Evolutionary conservation across 495 filamentous ascomycete species (phyloP).

Genomic region (Evansstolkia leycettana): DNA sequence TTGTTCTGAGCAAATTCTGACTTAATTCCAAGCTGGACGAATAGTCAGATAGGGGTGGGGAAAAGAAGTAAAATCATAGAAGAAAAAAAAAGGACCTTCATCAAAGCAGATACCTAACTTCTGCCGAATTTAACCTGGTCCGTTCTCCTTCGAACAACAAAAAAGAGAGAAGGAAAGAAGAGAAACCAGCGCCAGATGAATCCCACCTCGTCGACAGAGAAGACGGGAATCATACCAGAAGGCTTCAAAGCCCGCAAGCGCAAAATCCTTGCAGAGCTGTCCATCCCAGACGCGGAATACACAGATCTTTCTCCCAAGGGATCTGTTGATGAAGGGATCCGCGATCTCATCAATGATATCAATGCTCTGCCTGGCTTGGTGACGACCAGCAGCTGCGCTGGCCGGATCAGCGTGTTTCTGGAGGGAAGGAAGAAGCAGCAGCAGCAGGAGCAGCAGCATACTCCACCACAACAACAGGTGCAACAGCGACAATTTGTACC

Average conservation of each 20-base stretch:
- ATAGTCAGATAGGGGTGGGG: no score
- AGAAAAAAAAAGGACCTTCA: no score
- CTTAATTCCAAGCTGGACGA: no score
- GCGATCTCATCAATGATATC: conserved; percentile 60
- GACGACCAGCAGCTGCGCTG: conserved; percentile 86
- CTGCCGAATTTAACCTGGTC: no score
- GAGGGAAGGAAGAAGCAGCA: conserved; percentile 51
- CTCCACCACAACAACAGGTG: no score
- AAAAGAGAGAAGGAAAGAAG: neutral
- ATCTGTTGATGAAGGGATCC: conserved; percentile 62
- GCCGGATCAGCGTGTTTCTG: conserved; percentile 71
- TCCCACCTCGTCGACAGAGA: neutral
- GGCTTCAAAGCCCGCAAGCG: conserved; percentile 48
- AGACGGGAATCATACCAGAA: conserved; percentile 13
- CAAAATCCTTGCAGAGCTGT: conserved; percentile 52
- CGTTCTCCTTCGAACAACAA: no score
- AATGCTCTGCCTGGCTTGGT: conserved; percentile 63
- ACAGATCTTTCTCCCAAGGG: conserved; percentile 78
- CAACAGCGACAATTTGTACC: conserved; percentile 28
- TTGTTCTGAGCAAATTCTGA: no score
- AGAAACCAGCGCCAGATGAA: conserved; percentile 1
- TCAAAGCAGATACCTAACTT: no score
- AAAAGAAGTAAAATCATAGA: no score
- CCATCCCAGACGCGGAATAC: conserved; percentile 52
- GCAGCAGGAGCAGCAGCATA: conserved; percentile 6